Evolutionary conservation across 768 basidiomycete genomes (phyloP).

Genomic region (Flagelloscypha sp.): DNA sequence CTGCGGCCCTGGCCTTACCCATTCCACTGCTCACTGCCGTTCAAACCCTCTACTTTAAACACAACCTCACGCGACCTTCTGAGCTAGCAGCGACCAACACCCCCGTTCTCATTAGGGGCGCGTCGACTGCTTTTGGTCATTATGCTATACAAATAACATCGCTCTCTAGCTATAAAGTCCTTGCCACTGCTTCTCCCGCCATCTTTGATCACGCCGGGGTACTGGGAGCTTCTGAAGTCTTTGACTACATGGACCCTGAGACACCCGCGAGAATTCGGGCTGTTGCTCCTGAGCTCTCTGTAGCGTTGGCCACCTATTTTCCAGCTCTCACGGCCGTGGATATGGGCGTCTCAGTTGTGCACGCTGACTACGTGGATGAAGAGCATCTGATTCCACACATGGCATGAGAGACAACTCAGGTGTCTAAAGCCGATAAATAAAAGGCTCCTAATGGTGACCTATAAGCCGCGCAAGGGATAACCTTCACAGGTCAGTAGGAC

Average conservation of each 20-base stretch:
- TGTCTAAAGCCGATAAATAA: no score
- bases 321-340: no score
- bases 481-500: no score
- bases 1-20: conserved; percentile 1
- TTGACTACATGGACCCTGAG: conserved; percentile 4
- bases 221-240: conserved; percentile 44
- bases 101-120: conserved; percentile 1
- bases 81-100: no score
- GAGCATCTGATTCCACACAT: no score
- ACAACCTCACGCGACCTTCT: background rate
- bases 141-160: conserved; percentile 6
- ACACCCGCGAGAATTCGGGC: background rate
- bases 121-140: conserved; percentile 4
- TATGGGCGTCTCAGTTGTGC: no score
- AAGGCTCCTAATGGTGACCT: no score
- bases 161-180: conserved; percentile 5
- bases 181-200: conserved; percentile 27
- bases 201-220: conserved; percentile 72
- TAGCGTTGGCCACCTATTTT: no score
- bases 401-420: no score
- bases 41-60: conserved; percentile 1
- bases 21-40: conserved; percentile 3
- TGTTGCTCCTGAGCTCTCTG: no score
- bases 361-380: no score
- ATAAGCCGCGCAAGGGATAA: no score